phyloP scores from a whole-genome alignment of 129 eudicot species.

The Chrysanthemum lavandulifolium region DNA sequence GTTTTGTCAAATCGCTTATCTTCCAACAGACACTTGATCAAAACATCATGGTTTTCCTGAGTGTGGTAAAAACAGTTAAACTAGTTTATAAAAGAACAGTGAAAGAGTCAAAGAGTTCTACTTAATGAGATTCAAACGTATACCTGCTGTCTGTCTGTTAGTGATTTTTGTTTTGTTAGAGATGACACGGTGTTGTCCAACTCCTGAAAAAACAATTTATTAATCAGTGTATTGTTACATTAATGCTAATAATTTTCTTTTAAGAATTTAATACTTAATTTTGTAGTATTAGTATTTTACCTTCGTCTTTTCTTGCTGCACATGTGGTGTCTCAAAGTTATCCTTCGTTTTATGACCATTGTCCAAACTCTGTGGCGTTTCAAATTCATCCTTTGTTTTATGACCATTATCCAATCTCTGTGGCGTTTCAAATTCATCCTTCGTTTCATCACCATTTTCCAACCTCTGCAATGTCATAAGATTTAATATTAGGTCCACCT shows the following conservation, averaged over 20 bases:
- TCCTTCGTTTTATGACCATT: constrained; percentile 48
- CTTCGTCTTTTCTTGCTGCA: constrained; percentile 25
- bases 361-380: constrained; percentile 45
- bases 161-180: constrained; percentile 80
- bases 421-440: constrained; percentile 38
- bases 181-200: constrained; percentile 35
- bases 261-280: not conserved
- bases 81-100: not conserved
- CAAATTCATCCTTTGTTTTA: constrained; percentile 33
- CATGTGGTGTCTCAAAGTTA: constrained; percentile 35
- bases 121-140: constrained; percentile 16
- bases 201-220: constrained; percentile 45
- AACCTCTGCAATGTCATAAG: constrained; percentile 39
- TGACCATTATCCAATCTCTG: constrained; percentile 51
- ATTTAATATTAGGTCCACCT: constrained; percentile 7
- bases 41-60: constrained; percentile 88
- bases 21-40: constrained; percentile 85
- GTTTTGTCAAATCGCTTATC: constrained; percentile 80
- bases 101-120: not conserved
- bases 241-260: not conserved
- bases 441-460: constrained; percentile 42
- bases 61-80: constrained; percentile 7
- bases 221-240: constrained; percentile 17
- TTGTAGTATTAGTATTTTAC: constrained; percentile 16
- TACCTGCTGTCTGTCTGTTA: constrained; percentile 97